Conservation (phyloP, 345 rosid species). For the Syzygium aqueum region DNA sequence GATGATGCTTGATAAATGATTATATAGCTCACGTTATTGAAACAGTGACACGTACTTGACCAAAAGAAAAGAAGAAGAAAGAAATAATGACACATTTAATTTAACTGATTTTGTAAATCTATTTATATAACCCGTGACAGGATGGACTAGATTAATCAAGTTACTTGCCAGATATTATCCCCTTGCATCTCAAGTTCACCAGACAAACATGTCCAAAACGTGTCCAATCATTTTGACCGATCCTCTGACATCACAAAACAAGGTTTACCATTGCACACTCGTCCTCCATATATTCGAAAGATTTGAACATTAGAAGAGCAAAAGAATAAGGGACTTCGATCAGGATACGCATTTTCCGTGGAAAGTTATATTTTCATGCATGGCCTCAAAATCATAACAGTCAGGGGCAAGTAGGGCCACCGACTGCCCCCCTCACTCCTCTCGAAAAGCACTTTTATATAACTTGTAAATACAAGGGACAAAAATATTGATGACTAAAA, state of each 20-base stretch:
- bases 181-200: rapidly evolving
- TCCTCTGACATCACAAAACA: rapidly evolving
- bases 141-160: rapidly evolving
- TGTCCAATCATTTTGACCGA: rapidly evolving
- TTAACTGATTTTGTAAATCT: background rate
- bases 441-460: rapidly evolving
- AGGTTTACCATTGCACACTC: background rate
- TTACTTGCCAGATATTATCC: rapidly evolving
- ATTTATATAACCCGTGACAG: rapidly evolving
- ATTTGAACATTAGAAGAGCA: background rate
- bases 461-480: background rate
- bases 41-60: rapidly evolving
- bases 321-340: rapidly evolving
- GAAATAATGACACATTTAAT: rapidly evolving
- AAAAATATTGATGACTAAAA: background rate
- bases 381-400: rapidly evolving
- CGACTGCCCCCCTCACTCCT: background rate
- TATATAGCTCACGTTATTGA: background rate
- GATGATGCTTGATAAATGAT: background rate
- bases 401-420: background rate
- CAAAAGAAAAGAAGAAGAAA: rapidly evolving
- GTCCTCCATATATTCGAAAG: rapidly evolving
- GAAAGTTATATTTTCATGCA: rapidly evolving
- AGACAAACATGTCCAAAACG: background rate
- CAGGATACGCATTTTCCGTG: rapidly evolving